Base-by-base conservation (phyloP, 1,284 basidiomycete genomes). In the Fomitopsis palustris region DNA sequence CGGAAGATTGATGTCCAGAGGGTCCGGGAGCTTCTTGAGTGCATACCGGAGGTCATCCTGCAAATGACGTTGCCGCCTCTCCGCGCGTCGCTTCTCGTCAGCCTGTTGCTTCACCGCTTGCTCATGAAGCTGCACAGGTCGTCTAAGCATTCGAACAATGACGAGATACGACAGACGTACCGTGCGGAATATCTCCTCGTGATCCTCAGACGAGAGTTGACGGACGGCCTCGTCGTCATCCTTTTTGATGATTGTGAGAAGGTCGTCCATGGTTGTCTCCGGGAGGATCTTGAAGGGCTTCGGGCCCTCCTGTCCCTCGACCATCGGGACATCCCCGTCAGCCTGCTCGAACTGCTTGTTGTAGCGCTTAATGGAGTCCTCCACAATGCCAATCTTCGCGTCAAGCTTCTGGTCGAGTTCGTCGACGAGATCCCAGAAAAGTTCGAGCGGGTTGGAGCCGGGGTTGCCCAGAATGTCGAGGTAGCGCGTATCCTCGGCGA, bases 11-110 rank as follows among this genome's bases (percentile, higher is more conserved):
- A 94, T 69, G 63, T 95, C 90, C 45, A 96, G 75, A 0, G 91
- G 82, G 37, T 95, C 88, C 0, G 91, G 75, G 4, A 96, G 78
- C 69, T 96, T 96, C 76, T 93, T 95, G 63, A 98, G 81, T 0
- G 95, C 97, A 73, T 98, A 98, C 3, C 97, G 90, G 37, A 99
- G 79, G 69, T 99, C 97, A 70, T 99, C 96, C 68, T 97, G 93
- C 58, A 92, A 76, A 72, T 97, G 92, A 23, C 96, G 83, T 61
- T 90, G 84, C 67, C 84, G 88, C 51, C 95, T 83, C 73, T 99
- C 97, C 0, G 87, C 77, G 25, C 91, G 81, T 16, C 92, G 83
- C 64, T 81, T 87, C 73, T 93, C 95, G 27, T 94, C 95, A 25
- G 89, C 86, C 41, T 87, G 83, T 60, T 86, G 87, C 72, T 88